Conservation (phyloP, 139 green algal species). For the Chlorella sp. region DNA sequence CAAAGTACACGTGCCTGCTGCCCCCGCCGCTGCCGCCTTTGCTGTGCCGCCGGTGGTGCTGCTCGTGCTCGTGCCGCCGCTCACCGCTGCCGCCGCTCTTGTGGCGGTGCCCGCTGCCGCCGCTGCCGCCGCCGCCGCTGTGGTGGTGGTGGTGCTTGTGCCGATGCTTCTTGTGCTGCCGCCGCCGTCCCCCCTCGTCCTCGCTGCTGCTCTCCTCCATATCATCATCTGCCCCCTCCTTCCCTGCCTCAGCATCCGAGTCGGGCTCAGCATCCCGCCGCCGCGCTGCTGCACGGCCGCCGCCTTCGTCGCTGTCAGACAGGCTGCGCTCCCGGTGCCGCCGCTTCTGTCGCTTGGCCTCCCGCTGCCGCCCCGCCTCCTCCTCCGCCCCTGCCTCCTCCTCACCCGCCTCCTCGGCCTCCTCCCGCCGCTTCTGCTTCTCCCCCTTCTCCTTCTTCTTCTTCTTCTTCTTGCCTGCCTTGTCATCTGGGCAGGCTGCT, state of each 20-base stretch:
- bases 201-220: not conserved
- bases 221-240: not conserved
- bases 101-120: not conserved
- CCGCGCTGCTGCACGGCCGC: not conserved
- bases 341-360: slow-evolving; percentile 17
- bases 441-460: not conserved
- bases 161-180: slow-evolving; percentile 19
- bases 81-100: not conserved
- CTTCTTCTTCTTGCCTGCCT: not conserved
- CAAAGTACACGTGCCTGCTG: slow-evolving; percentile 18
- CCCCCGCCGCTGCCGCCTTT: no score
- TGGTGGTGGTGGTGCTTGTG: slow-evolving; percentile 2
- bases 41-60: not conserved
- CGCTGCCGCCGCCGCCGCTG: not conserved
- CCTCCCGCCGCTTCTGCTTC: not conserved
- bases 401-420: not conserved
- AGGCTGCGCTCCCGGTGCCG: slow-evolving; percentile 33
- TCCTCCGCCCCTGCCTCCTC: not conserved
- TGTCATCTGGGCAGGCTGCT: not conserved
- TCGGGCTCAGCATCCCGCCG: not conserved
- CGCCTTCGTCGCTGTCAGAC: not conserved
- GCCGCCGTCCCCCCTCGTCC: not conserved
- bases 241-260: not conserved
- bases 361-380: not conserved
- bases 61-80: not conserved